phyloP scores from a whole-genome alignment of 352 stramenopile species.

The Saprolegnia parasitica region DNA sequence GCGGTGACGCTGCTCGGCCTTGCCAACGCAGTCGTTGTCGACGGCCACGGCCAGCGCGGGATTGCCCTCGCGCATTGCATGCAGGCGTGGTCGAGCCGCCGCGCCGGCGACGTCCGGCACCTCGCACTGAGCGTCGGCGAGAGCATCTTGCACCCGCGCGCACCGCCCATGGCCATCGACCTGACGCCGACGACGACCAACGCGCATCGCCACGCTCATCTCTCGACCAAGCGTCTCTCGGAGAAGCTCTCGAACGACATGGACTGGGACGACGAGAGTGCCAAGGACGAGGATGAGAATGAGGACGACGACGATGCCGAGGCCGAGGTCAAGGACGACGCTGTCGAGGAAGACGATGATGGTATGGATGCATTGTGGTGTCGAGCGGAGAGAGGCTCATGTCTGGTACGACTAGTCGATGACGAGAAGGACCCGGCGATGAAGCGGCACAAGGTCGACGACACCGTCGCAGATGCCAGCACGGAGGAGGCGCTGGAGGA shows the following conservation, averaged over 20 bases:
- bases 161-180: conserved; percentile 57
- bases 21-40: conserved; percentile 46
- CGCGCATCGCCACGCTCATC: conserved; percentile 1
- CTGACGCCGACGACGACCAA: conserved; percentile 32
- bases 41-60: conserved; percentile 49
- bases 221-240: background rate
- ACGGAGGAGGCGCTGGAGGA: conserved; percentile 13
- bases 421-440: conserved; percentile 41
- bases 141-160: conserved; percentile 64
- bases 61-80: conserved; percentile 51
- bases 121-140: conserved; percentile 60
- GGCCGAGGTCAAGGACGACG: conserved; percentile 16
- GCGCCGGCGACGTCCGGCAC: conserved; percentile 31
- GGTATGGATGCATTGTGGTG: conserved; percentile 1
- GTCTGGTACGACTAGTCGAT: conserved; percentile 18
- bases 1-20: conserved; percentile 39
- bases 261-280: conserved; percentile 39
- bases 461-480: background rate
- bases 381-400: background rate
- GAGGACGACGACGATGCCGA: conserved; percentile 13
- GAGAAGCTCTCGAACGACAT: conserved; percentile 35
- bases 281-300: conserved; percentile 30
- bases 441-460: conserved; percentile 29
- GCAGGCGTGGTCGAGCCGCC: conserved; percentile 41
- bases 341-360: conserved; percentile 30